Percentiles rank a stretch among this genome's conserved stretches.
phyloP scores from a whole-genome alignment of 2,329 filamentous ascomycete species.

The Sporothrix globosa region DNA sequence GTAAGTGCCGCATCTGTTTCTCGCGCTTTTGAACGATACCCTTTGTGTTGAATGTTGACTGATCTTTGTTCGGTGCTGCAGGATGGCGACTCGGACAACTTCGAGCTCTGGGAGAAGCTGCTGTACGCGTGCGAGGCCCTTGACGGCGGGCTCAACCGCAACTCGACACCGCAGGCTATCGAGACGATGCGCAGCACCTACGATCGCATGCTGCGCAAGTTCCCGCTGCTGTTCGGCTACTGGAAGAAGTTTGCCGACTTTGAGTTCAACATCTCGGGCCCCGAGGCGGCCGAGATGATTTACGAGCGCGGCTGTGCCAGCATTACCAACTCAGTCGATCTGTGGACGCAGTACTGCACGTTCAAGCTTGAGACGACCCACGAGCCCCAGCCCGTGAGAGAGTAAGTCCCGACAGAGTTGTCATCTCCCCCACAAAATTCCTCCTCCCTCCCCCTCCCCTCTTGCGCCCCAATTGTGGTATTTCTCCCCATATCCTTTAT shows the following conservation, averaged over 20 bases:
- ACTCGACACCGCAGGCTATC: conserved; percentile 93
- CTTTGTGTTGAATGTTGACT: not conserved
- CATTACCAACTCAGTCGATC: conserved; percentile 89
- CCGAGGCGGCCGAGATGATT: conserved; percentile 96
- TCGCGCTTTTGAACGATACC: not conserved
- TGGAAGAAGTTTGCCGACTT: conserved; percentile 99
- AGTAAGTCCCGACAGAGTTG: conserved; percentile 75
- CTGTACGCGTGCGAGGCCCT: conserved; percentile 79
- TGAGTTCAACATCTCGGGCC: conserved; percentile 95
- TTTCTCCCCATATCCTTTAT: conserved; percentile 45
- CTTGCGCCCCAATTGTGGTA: not conserved
- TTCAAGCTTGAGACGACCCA: conserved; percentile 99
- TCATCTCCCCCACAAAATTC: not conserved
- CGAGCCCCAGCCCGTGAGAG: conserved; percentile 92
- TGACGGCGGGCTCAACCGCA: conserved; percentile 92
- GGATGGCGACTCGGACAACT: conserved; percentile 80
- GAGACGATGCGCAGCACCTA: conserved; percentile 84
- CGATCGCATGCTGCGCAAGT: conserved; percentile 91
- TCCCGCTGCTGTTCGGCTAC: conserved; percentile 94
- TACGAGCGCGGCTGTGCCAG: conserved; percentile 95
- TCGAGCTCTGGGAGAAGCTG: conserved; percentile 93
- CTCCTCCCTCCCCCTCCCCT: not conserved
- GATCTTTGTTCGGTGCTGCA: conserved; percentile 39
- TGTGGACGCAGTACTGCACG: conserved; percentile 96
- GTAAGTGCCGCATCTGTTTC: conserved; percentile 56